phyloP scores from a whole-genome alignment of 2,329 filamentous ascomycete species.

The Eurotiales sp. region DNA sequence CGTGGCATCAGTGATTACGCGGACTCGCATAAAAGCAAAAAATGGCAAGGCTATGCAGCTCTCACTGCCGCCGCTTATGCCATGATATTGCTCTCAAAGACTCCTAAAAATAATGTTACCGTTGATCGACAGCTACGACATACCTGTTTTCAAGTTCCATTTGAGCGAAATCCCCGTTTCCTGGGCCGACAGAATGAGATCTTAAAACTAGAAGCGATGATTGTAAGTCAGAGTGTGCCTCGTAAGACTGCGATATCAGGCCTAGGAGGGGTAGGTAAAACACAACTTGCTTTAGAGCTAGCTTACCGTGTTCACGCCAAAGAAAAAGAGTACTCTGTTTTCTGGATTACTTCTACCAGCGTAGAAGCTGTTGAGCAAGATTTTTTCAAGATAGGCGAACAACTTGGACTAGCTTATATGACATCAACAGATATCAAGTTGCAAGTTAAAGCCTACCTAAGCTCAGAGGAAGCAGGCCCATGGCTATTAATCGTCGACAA shows the following conservation, averaged over 20 bases:
- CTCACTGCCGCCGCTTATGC: conserved; percentile 13
- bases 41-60: conserved; percentile 18
- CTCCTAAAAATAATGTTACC: no score
- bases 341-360: conserved; percentile 11
- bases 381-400: not conserved
- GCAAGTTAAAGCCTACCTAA: conserved; percentile 11
- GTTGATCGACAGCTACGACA: not conserved
- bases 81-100: not conserved
- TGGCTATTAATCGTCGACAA: conserved; percentile 24
- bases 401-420: conserved; percentile 14
- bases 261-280: conserved; percentile 20
- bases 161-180: conserved; percentile 14
- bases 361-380: not conserved
- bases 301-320: conserved; percentile 9
- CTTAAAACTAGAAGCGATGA: conserved; percentile 2
- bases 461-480: conserved; percentile 8
- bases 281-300: conserved; percentile 17
- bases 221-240: not conserved
- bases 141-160: conserved; percentile 19
- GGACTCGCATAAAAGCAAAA: conserved; percentile 18
- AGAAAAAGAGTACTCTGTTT: conserved; percentile 1
- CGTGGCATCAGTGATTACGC: conserved; percentile 17
- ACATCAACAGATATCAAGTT: conserved; percentile 13
- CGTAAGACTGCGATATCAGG: conserved; percentile 14
- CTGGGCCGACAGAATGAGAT: conserved; percentile 15